Percentiles rank a stretch among this genome's conserved stretches.
Conservation (phyloP, 805 yeast species). For the Metschnikowia reukaufii region DNA sequence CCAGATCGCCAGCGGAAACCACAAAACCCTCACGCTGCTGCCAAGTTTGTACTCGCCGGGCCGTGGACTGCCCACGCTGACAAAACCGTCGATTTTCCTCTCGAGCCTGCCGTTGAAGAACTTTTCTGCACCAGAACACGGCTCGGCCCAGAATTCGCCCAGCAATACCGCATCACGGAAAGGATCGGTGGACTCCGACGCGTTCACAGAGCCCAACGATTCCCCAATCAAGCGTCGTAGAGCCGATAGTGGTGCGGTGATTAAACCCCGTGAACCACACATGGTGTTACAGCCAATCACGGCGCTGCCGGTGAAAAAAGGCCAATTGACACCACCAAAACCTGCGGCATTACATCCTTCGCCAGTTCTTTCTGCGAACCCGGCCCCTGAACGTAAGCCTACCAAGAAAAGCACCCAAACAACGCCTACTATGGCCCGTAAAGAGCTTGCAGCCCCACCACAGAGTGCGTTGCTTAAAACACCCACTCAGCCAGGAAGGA, state of each 20-base stretch:
- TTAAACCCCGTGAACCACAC: slow-evolving; percentile 18
- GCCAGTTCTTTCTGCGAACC: slow-evolving; percentile 24
- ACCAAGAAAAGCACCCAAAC: slow-evolving; percentile 17
- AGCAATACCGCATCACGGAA: slow-evolving; percentile 6
- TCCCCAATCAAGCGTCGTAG: slow-evolving; percentile 35
- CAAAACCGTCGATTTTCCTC: slow-evolving; percentile 34
- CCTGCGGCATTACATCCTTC: slow-evolving; percentile 27
- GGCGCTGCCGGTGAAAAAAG: slow-evolving; percentile 21
- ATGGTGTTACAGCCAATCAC: slow-evolving; percentile 26
- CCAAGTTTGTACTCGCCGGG: slow-evolving; percentile 40
- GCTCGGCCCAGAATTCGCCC: neutral
- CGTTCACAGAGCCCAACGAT: slow-evolving; percentile 21
- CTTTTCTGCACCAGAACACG: slow-evolving; percentile 3
- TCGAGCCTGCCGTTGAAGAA: slow-evolving; percentile 37
- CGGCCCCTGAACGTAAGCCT: slow-evolving; percentile 7
- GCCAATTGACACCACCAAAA: slow-evolving; percentile 30
- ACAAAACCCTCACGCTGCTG: slow-evolving; percentile 25
- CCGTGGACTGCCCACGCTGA: slow-evolving; percentile 42
- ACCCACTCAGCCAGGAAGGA: slow-evolving; percentile 35
- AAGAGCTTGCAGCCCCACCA: slow-evolving; percentile 20
- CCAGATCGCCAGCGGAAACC: slow-evolving; percentile 25
- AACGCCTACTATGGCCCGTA: slow-evolving; percentile 31
- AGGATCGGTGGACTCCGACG: slow-evolving; percentile 11
- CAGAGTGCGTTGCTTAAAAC: slow-evolving; percentile 27
- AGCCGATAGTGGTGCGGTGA: slow-evolving; percentile 18